Evolutionary conservation across 2,329 filamentous ascomycete species (phyloP).

Genomic region (Pseudocercospora vitis): DNA sequence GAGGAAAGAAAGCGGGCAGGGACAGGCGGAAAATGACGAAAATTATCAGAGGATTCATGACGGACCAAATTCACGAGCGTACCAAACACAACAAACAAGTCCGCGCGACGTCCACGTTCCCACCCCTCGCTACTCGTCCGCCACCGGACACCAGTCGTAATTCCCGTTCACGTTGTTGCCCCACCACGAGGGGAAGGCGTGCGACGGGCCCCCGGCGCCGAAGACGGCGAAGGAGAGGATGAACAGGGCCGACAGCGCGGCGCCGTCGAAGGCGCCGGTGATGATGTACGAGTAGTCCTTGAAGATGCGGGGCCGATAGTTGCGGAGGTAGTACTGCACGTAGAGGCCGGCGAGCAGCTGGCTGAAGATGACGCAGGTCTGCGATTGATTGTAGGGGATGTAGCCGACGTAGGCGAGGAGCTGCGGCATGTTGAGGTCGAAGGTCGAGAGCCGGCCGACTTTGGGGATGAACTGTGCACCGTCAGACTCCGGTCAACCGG

Average conservation of each 20-base stretch:
- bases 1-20: too few species aligned
- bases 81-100: neutral
- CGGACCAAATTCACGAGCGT: neutral
- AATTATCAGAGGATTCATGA: too few species aligned
- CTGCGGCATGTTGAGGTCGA: constrained; percentile 55
- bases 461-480: constrained; percentile 48
- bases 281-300: constrained; percentile 57
- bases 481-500: neutral
- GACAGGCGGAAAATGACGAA: too few species aligned
- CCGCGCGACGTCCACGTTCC: neutral
- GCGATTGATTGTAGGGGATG: constrained; percentile 56
- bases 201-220: constrained; percentile 39
- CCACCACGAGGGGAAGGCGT: constrained; percentile 56
- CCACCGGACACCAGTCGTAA: constrained; percentile 50
- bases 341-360: constrained; percentile 48
- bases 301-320: constrained; percentile 54
- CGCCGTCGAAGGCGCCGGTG: constrained; percentile 56
- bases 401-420: constrained; percentile 57
- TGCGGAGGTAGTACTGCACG: constrained; percentile 55
- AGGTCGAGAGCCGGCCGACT: constrained; percentile 36
- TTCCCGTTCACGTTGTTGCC: constrained; percentile 53
- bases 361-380: constrained; percentile 57
- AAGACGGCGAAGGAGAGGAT: constrained; percentile 59
- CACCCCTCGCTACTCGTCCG: neutral
- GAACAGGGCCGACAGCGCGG: constrained; percentile 51